phyloP scores from a whole-genome alignment of 371 early-diverging fungal species.

The Zopfochytrium polystomum region DNA sequence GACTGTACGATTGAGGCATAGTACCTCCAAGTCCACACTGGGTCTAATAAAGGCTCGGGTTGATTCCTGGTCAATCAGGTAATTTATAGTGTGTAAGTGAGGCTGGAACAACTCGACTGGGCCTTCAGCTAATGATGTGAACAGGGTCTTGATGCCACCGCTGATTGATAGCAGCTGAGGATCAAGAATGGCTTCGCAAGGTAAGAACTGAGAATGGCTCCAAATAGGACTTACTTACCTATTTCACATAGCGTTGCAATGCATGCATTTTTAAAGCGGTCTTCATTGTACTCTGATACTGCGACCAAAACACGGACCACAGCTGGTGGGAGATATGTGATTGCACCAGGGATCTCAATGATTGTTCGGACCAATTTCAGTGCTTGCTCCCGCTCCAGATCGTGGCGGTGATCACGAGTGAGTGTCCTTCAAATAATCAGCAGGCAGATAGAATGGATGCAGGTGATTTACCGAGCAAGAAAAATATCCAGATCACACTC shows the following conservation, averaged over 20 bases:
- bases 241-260: slow-evolving; percentile 73
- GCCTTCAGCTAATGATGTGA: slow-evolving; percentile 64
- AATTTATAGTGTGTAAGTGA: slow-evolving; percentile 63
- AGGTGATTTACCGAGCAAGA: slow-evolving; percentile 57
- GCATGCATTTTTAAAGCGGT: slow-evolving; percentile 66
- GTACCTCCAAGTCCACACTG: slow-evolving; percentile 71
- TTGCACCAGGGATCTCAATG: slow-evolving; percentile 62
- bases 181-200: slow-evolving; percentile 53
- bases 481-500: slow-evolving; percentile 60
- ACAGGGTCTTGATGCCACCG: slow-evolving; percentile 69
- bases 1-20: not conserved
- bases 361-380: slow-evolving; percentile 67
- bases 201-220: no score
- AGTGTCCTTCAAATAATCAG: no score
- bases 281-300: slow-evolving; percentile 76
- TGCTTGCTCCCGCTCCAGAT: slow-evolving; percentile 74
- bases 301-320: slow-evolving; percentile 73
- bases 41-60: slow-evolving; percentile 68
- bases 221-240: no score
- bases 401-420: slow-evolving; percentile 68
- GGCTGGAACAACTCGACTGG: slow-evolving; percentile 69
- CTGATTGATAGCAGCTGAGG: slow-evolving; percentile 60
- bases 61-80: slow-evolving; percentile 67
- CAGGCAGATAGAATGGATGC: no score
- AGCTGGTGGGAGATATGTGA: slow-evolving; percentile 52